Percentiles rank a stretch among this genome's conserved stretches.
Conservation (phyloP, 1,284 basidiomycete species). For the Macrocybe sp. region DNA sequence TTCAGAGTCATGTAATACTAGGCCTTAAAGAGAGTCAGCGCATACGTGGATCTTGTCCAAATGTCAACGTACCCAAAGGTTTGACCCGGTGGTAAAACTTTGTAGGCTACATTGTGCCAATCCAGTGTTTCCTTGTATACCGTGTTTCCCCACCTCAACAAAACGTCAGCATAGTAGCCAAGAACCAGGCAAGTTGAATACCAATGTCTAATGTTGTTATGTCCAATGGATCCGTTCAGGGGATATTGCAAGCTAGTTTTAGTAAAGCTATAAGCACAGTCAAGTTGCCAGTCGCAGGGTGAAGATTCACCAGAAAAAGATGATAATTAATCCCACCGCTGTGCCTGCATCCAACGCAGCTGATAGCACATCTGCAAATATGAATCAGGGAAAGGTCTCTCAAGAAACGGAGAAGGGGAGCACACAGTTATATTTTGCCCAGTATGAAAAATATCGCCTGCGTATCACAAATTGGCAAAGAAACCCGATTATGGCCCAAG, state of each 20-base stretch:
- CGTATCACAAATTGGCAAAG: conserved; percentile 50
- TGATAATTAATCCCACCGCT: conserved; percentile 40
- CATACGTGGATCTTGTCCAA: too few species aligned
- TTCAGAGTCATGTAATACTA: too few species aligned
- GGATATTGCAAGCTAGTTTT: conserved; percentile 39
- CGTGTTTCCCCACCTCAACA: conserved; percentile 45
- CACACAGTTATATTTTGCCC: conserved; percentile 59
- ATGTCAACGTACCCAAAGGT: conserved; percentile 26
- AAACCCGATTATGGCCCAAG: conserved; percentile 54
- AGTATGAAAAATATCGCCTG: conserved; percentile 46
- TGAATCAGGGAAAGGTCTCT: conserved; percentile 1
- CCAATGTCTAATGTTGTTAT: conserved; percentile 33
- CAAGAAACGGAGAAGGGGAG: not conserved
- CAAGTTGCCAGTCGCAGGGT: not conserved
- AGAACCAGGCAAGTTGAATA: conserved; percentile 1
- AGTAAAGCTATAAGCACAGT: not conserved
- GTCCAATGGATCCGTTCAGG: conserved; percentile 37
- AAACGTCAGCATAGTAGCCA: not conserved
- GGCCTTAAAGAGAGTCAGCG: too few species aligned
- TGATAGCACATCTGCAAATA: conserved; percentile 40
- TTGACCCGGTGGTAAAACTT: conserved; percentile 16
- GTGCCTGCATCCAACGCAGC: conserved; percentile 48
- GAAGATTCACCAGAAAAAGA: conserved; percentile 42
- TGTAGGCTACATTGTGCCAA: conserved; percentile 21
- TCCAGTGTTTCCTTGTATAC: conserved; percentile 32